Evolutionary conservation across 2,329 filamentous ascomycete genomes (phyloP).

Genomic region (Thermothelomyces thermophilus): DNA sequence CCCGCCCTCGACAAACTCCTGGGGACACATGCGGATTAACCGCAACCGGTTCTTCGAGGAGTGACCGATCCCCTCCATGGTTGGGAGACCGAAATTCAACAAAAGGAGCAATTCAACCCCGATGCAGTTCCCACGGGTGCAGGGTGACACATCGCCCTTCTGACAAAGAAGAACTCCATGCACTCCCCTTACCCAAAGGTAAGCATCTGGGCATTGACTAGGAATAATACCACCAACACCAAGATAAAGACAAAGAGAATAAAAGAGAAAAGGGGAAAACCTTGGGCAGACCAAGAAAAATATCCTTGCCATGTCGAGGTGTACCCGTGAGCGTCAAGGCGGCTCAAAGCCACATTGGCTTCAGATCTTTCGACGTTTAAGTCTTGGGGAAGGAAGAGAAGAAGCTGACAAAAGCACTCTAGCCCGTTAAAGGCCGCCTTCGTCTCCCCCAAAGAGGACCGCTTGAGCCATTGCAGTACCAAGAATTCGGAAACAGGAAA

Average conservation of each 20-base stretch:
- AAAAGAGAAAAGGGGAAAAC: neutral
- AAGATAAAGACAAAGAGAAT: neutral
- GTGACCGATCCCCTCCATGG: conserved; percentile 1
- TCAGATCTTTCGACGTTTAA: neutral
- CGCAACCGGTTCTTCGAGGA: conserved; percentile 2
- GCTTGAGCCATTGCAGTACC: too few relatives aligned
- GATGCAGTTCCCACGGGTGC: neutral
- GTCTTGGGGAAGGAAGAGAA: neutral
- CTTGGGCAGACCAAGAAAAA: neutral
- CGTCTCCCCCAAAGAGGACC: too few relatives aligned
- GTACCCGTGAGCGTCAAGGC: neutral
- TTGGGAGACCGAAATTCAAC: neutral
- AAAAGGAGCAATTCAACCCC: neutral
- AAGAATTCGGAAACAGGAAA: too few relatives aligned
- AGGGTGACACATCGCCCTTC: neutral
- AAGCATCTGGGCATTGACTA: neutral
- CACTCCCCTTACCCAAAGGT: neutral
- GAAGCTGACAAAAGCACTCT: neutral
- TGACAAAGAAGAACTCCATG: neutral
- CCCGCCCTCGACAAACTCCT: conserved; percentile 12
- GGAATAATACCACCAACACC: neutral
- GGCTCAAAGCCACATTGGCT: neutral
- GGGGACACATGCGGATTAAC: conserved; percentile 14
- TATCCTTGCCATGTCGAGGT: conserved; percentile 10
- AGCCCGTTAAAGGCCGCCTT: too few relatives aligned